phyloP scores from a whole-genome alignment of 371 early-diverging fungal species.

The Nematocida sp. region DNA sequence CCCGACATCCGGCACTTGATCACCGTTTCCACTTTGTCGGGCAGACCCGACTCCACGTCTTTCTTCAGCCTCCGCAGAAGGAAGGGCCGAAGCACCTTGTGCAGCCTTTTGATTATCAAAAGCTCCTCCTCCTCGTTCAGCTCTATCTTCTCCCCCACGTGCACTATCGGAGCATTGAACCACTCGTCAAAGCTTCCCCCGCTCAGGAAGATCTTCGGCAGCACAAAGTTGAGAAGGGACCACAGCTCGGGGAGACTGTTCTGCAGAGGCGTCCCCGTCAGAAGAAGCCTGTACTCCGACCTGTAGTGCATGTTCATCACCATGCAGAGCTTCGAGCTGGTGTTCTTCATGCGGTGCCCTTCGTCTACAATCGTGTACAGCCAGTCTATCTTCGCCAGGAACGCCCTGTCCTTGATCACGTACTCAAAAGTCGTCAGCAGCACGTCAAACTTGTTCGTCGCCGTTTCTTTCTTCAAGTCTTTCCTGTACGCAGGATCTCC shows the following conservation, averaged over 20 bases:
- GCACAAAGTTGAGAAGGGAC: slow-evolving; percentile 87
- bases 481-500: slow-evolving; percentile 16
- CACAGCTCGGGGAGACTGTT: slow-evolving; percentile 89
- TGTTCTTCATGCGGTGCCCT: slow-evolving; percentile 90
- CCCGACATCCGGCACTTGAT: slow-evolving; percentile 79
- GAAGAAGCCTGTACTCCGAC: slow-evolving; percentile 70
- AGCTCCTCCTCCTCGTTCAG: slow-evolving; percentile 77
- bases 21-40: slow-evolving; percentile 81
- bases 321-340: slow-evolving; percentile 77
- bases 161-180: slow-evolving; percentile 66
- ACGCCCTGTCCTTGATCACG: slow-evolving; percentile 9
- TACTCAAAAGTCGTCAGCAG: slow-evolving; percentile 31
- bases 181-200: slow-evolving; percentile 74
- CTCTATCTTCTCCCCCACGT: slow-evolving; percentile 43
- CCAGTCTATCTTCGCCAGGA: slow-evolving; percentile 19
- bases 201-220: slow-evolving; percentile 80
- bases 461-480: slow-evolving; percentile 39
- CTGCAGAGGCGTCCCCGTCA: slow-evolving; percentile 95
- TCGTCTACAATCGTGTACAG: slow-evolving; percentile 73
- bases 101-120: slow-evolving; percentile 76
- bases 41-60: slow-evolving; percentile 79
- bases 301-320: slow-evolving; percentile 68
- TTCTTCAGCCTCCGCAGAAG: slow-evolving; percentile 81
- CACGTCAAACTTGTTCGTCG: slow-evolving; percentile 5
- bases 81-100: slow-evolving; percentile 83